Evolutionary conservation across 495 filamentous ascomycete genomes (phyloP).

Genomic region (Astrothelium macrocarpum): DNA sequence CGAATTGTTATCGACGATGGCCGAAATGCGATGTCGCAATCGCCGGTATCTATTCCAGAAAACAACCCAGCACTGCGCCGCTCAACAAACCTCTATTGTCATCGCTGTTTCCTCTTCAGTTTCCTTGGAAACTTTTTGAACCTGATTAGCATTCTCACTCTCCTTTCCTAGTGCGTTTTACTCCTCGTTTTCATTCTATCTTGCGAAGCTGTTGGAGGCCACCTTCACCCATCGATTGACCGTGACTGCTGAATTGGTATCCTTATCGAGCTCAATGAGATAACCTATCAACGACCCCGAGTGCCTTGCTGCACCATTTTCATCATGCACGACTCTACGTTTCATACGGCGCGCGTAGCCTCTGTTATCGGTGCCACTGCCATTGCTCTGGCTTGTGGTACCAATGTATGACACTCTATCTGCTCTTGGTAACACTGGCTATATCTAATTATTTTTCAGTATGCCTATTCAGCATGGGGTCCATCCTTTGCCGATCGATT

Average conservation of each 20-base stretch:
- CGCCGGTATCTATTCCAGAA: neutral
- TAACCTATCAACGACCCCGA: neutral
- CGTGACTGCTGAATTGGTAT: no score
- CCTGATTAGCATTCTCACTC: no score
- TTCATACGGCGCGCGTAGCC: constrained; percentile 51
- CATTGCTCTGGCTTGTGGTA: constrained; percentile 83
- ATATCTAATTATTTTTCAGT: constrained; percentile 42
- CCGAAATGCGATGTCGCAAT: neutral
- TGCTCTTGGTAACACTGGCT: constrained; percentile 9
- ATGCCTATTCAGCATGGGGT: constrained; percentile 97
- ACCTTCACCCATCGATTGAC: neutral
- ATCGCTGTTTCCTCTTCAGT: neutral
- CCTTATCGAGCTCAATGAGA: neutral
- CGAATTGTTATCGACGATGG: neutral
- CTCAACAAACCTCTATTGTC: neutral
- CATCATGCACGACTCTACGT: constrained; percentile 34
- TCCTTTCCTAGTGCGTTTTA: no score
- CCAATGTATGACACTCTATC: constrained; percentile 56
- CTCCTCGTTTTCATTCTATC: no score
- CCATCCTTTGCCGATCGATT: constrained; percentile 84
- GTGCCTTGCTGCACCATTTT: constrained; percentile 19
- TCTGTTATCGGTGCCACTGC: constrained; percentile 77
- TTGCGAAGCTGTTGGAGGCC: neutral
- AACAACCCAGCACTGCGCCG: neutral
- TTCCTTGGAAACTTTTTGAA: no score